phyloP scores from a whole-genome alignment of 2,329 filamentous ascomycete genomes.

The Nigrospora osmanthi region DNA sequence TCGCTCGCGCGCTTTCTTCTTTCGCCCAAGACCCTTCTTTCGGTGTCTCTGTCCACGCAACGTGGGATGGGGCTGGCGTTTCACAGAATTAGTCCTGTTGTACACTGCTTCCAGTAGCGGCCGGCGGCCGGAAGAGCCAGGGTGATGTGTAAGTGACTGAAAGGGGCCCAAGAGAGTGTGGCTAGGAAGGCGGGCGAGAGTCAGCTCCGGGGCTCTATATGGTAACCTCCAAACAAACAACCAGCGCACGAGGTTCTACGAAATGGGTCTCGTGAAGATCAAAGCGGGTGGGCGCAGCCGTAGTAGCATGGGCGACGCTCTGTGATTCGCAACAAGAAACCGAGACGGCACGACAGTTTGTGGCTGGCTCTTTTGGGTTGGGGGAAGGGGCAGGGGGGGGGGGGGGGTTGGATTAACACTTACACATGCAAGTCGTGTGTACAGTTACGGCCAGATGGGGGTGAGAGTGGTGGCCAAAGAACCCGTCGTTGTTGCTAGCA shows the following conservation, averaged over 20 bases:
- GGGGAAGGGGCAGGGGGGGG: not conserved
- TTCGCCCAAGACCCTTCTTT: no score
- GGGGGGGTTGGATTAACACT: not conserved
- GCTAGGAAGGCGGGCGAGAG: not conserved
- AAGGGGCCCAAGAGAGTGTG: not conserved
- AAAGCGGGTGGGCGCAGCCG: not conserved
- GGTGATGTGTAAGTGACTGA: not conserved
- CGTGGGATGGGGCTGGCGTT: not conserved
- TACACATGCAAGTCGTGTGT: not conserved
- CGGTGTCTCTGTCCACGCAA: no score
- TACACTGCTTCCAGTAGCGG: not conserved
- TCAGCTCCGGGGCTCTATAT: constrained; percentile 1
- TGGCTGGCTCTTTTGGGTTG: not conserved
- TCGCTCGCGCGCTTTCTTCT: no score
- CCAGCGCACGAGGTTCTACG: constrained; percentile 1
- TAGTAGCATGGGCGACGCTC: not conserved
- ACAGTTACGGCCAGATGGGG: no score
- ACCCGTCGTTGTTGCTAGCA: no score
- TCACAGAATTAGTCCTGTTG: not conserved
- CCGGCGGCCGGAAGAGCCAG: not conserved
- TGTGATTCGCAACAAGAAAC: not conserved
- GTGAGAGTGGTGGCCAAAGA: no score
- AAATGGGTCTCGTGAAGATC: constrained; percentile 1
- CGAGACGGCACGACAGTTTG: not conserved
- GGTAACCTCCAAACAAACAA: not conserved